phyloP scores from a whole-genome alignment of 768 basidiomycete species.

The Amyloporia xantha region DNA sequence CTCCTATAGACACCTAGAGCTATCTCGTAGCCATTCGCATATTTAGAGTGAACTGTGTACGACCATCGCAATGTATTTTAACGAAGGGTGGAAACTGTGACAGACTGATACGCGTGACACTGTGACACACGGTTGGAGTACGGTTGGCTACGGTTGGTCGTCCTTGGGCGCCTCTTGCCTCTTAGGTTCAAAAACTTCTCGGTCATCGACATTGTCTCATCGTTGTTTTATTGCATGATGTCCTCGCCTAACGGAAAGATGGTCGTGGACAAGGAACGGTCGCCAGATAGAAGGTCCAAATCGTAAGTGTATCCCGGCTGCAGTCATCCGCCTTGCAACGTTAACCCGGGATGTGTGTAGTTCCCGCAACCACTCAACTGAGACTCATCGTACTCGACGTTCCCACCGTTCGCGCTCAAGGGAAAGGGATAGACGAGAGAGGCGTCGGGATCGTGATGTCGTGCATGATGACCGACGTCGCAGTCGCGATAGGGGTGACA shows the following conservation, averaged over 20 bases:
- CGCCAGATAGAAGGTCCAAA: slow-evolving; percentile 23
- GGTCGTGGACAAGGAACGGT: slow-evolving; percentile 46
- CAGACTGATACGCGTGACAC: background rate
- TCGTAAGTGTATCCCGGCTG: slow-evolving; percentile 21
- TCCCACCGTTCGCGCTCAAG: slow-evolving; percentile 70
- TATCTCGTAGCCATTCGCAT: background rate
- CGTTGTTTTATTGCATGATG: slow-evolving; percentile 3
- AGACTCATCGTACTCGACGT: slow-evolving; percentile 64
- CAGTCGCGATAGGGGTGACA: slow-evolving; percentile 43
- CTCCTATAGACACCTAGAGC: slow-evolving; percentile 24
- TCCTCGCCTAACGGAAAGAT: slow-evolving; percentile 33
- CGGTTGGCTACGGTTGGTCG: slow-evolving; percentile 1
- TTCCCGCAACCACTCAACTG: slow-evolving; percentile 70
- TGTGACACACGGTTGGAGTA: background rate
- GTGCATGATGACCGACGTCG: slow-evolving; percentile 49
- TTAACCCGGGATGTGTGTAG: slow-evolving; percentile 20
- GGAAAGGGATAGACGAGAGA: slow-evolving; percentile 52
- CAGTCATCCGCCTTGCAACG: no score
- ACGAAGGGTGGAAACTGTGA: background rate
- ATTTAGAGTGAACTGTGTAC: background rate
- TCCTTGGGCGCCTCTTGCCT: background rate
- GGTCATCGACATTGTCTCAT: background rate
- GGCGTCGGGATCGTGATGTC: slow-evolving; percentile 47
- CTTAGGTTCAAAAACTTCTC: background rate
- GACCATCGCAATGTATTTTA: background rate